phyloP scores from a whole-genome alignment of 306 rosid genomes.

The peach (Prunus persica) region DNA sequence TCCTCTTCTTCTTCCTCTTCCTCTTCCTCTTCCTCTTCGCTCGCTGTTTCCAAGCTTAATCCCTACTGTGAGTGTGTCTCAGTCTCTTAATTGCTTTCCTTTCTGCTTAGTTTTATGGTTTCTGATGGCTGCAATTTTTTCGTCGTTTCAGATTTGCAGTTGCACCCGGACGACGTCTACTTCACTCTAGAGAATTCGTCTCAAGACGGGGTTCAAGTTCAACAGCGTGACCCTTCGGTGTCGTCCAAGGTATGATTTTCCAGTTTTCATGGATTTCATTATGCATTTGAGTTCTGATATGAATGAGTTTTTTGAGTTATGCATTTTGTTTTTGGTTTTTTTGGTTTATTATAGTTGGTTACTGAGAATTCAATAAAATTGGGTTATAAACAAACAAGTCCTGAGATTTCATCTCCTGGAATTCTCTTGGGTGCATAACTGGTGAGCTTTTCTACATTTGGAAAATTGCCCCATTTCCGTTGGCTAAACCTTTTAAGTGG shows the following conservation, averaged over 20 bases:
- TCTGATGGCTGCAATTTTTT: slow-evolving; percentile 2
- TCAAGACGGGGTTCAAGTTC: slow-evolving; percentile 44
- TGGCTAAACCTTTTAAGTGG: not conserved
- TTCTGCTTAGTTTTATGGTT: not conserved
- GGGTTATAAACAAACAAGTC: not conserved
- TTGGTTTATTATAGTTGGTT: not conserved
- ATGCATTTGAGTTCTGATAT: not conserved
- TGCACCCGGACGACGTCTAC: slow-evolving; percentile 84
- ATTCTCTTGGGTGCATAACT: not conserved
- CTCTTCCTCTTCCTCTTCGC: slow-evolving; percentile 24
- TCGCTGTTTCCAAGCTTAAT: slow-evolving; percentile 55
- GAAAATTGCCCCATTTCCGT: not conserved
- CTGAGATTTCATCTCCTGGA: not conserved
- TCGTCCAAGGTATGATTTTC: slow-evolving; percentile 46
- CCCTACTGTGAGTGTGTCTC: slow-evolving; percentile 45
- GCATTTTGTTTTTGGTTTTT: not conserved
- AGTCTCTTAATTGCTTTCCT: not conserved
- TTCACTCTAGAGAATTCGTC: slow-evolving; percentile 58
- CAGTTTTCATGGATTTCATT: not conserved
- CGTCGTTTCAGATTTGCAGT: slow-evolving; percentile 52
- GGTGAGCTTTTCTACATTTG: not conserved
- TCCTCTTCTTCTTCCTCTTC: slow-evolving; percentile 33
- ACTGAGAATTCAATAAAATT: not conserved
- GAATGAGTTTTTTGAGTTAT: not conserved
- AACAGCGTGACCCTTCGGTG: slow-evolving; percentile 36